Percentiles rank a stretch among this genome's conserved stretches.
These are phyloP conservation scores for Amauroascus niger DNA, from an alignment of 2,329 filamentous ascomycete genomes.

Conservation along the genomic window DNA sequence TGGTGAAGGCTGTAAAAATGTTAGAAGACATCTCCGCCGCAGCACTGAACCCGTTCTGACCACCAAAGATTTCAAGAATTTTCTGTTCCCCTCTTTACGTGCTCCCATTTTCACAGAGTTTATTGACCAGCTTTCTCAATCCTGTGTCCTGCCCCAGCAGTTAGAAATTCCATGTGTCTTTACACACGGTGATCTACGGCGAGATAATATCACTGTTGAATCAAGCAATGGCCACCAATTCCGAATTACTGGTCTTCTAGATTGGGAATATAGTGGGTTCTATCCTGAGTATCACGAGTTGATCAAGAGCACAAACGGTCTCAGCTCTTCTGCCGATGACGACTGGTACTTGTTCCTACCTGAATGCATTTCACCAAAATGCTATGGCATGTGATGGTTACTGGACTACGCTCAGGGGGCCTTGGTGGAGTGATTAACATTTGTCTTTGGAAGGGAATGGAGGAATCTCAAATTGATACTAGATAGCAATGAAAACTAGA, in stretches of 20 bases:
- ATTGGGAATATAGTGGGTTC: constrained; percentile 26
- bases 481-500: too few relatives aligned
- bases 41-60: constrained; percentile 18
- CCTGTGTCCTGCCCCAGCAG: constrained; percentile 7
- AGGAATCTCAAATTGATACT: too few relatives aligned
- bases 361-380: constrained; percentile 19
- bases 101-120: constrained; percentile 18
- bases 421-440: constrained; percentile 17
- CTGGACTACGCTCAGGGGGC: constrained; percentile 21
- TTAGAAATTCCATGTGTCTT: constrained; percentile 17
- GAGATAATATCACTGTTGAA: constrained; percentile 23
- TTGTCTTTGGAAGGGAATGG: too few relatives aligned
- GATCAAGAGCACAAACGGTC: constrained; percentile 20
- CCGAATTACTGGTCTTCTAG: constrained; percentile 20
- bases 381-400: constrained; percentile 22
- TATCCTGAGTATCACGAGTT: constrained; percentile 24
- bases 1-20: constrained; percentile 18
- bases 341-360: constrained; percentile 23
- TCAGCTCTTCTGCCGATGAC: constrained; percentile 17
- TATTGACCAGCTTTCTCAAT: constrained; percentile 12
- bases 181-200: constrained; percentile 23
- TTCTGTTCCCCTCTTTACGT: constrained; percentile 17
- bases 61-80: constrained; percentile 19
- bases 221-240: constrained; percentile 16
- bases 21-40: constrained; percentile 11